phyloP scores from a whole-genome alignment of 2,329 filamentous ascomycete species.

The Hymenoscyphus infarciens region DNA sequence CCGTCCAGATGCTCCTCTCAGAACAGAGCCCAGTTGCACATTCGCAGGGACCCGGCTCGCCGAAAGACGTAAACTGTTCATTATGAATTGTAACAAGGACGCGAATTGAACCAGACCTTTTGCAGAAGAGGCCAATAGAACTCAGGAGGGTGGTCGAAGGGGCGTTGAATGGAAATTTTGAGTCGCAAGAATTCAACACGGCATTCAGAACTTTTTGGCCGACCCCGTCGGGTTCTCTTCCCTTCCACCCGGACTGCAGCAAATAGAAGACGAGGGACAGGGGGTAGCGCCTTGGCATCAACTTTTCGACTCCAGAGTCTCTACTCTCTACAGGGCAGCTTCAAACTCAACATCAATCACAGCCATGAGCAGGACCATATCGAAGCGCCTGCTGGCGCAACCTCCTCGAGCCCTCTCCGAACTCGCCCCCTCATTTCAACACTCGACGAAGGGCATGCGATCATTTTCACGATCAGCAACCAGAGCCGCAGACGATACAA shows the following conservation, averaged over 20 bases:
- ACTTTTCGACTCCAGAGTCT: constrained; percentile 29
- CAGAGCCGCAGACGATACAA: constrained; percentile 23
- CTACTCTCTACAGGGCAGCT: background rate
- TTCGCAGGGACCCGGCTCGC: constrained; percentile 28
- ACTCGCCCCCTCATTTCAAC: background rate
- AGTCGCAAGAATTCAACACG: constrained; percentile 20
- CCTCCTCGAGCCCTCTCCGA: constrained; percentile 17
- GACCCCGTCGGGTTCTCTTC: constrained; percentile 10
- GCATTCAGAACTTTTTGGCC: constrained; percentile 29
- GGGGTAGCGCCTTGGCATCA: constrained; percentile 23
- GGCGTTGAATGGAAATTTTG: constrained; percentile 20
- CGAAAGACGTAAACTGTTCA: constrained; percentile 33
- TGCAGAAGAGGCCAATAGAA: constrained; percentile 12
- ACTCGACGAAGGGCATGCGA: constrained; percentile 24
- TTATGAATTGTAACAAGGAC: constrained; percentile 19
- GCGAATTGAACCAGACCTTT: constrained; percentile 13
- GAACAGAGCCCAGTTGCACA: constrained; percentile 30
- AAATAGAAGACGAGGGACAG: background rate
- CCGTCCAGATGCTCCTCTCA: constrained; percentile 33
- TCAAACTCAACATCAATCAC: constrained; percentile 10
- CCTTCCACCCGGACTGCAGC: background rate
- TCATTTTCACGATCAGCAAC: constrained; percentile 36
- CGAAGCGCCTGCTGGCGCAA: constrained; percentile 32
- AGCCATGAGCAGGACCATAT: constrained; percentile 32
- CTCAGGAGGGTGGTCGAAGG: constrained; percentile 10